Percentiles rank a stretch among this genome's conserved stretches.
Conservation (phyloP, 495 filamentous ascomycete species). For the Talaromyces thailandensis region DNA sequence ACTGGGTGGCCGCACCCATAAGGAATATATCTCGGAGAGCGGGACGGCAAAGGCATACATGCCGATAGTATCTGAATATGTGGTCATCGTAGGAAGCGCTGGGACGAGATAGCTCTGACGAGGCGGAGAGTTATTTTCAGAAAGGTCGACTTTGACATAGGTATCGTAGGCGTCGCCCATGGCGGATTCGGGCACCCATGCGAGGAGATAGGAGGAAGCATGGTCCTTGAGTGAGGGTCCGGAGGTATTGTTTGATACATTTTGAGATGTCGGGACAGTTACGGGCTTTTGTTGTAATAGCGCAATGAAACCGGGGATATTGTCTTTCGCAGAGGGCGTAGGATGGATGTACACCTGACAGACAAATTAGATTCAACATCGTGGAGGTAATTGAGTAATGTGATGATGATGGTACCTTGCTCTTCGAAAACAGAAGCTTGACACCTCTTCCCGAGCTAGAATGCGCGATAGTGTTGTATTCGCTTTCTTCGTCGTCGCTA, state of each 20-base stretch:
- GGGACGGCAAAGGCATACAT: conserved; percentile 91
- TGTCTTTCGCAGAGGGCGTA: conserved; percentile 86
- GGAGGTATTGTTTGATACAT: conserved; percentile 25
- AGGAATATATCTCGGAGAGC: conserved; percentile 77
- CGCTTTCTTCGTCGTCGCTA: conserved; percentile 92
- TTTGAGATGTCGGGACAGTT: conserved; percentile 7
- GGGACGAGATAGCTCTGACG: conserved; percentile 86
- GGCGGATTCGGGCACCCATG: conserved; percentile 89
- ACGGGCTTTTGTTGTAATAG: conserved; percentile 81
- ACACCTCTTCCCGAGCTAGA: conserved; percentile 72
- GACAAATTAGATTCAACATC: not conserved
- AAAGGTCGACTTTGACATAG: conserved; percentile 91
- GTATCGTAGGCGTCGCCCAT: conserved; percentile 78
- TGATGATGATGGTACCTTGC: conserved; percentile 52
- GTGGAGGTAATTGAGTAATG: too few species aligned
- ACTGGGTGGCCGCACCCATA: conserved; percentile 86
- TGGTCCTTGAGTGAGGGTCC: conserved; percentile 40
- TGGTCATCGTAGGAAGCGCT: conserved; percentile 69
- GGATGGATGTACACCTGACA: conserved; percentile 92
- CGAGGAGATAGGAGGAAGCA: conserved; percentile 68
- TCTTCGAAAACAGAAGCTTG: conserved; percentile 93
- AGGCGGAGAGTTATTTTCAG: conserved; percentile 69
- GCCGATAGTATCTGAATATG: conserved; percentile 60
- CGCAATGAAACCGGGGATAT: conserved; percentile 92
- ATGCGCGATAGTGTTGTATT: conserved; percentile 92